phyloP scores from a whole-genome alignment of 2,329 filamentous ascomycete species.

The Pseudocercospora ulei region DNA sequence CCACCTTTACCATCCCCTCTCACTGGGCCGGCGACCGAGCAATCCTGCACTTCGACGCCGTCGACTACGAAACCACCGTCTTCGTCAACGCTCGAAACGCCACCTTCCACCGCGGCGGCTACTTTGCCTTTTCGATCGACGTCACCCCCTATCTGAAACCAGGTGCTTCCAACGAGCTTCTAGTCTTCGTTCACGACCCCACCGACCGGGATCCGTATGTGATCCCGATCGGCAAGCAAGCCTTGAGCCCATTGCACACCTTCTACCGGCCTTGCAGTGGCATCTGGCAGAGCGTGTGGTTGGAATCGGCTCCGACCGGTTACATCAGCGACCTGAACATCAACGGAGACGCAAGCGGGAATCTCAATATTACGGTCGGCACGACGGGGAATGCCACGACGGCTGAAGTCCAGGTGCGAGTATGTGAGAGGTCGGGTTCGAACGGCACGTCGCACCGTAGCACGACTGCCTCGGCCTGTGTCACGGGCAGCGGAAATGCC shows the following conservation, averaged over 20 bases:
- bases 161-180: slow-evolving; percentile 51
- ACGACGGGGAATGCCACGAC: slow-evolving; percentile 6
- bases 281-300: slow-evolving; percentile 69
- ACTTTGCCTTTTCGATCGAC: slow-evolving; percentile 50
- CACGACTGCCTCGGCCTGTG: slow-evolving; percentile 18
- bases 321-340: slow-evolving; percentile 53
- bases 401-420: slow-evolving; percentile 16
- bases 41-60: slow-evolving; percentile 50
- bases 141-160: slow-evolving; percentile 52
- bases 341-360: slow-evolving; percentile 47
- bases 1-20: slow-evolving; percentile 44
- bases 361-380: slow-evolving; percentile 35
- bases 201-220: slow-evolving; percentile 49
- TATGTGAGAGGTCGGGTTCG: slow-evolving; percentile 14
- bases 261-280: slow-evolving; percentile 64
- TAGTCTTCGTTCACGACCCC: slow-evolving; percentile 58
- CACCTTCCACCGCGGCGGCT: slow-evolving; percentile 50
- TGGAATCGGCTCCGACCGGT: slow-evolving; percentile 51
- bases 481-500: slow-evolving; percentile 39
- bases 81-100: slow-evolving; percentile 49
- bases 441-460: not conserved
- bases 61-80: slow-evolving; percentile 53
- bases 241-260: slow-evolving; percentile 54
- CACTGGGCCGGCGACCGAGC: slow-evolving; percentile 43
- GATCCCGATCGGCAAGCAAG: slow-evolving; percentile 50